Conservation (phyloP, 768 basidiomycete genomes). For the Solioccasus polychromus region DNA sequence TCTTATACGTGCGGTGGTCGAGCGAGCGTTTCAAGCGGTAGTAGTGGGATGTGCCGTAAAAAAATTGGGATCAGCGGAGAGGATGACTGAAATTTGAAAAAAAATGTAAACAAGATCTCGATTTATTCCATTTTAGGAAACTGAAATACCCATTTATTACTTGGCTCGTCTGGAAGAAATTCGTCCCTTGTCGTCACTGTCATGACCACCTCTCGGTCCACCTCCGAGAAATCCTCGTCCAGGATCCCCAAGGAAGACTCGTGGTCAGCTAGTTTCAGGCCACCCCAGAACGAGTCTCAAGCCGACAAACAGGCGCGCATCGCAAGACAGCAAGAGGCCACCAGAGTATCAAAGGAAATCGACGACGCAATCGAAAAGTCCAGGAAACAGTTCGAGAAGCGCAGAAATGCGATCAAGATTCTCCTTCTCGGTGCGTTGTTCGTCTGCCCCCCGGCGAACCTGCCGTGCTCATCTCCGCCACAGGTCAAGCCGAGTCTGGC, state of each 20-base stretch:
- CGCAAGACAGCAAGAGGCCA: constrained; percentile 21
- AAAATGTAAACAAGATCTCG: no score
- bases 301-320: constrained; percentile 10
- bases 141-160: neutral
- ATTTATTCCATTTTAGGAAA: neutral
- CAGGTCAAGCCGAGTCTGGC: constrained; percentile 32
- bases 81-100: no score
- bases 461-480: neutral
- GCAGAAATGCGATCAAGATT: constrained; percentile 29
- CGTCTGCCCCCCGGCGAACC: rapidly evolving
- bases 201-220: constrained; percentile 2
- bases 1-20: no score
- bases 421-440: constrained; percentile 23
- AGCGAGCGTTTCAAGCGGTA: no score
- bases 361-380: constrained; percentile 29
- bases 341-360: constrained; percentile 24
- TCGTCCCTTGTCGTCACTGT: neutral
- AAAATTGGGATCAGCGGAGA: no score
- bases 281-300: constrained; percentile 10
- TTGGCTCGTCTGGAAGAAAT: neutral
- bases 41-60: no score
- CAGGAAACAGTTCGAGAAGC: constrained; percentile 16
- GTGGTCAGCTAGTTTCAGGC: constrained; percentile 25
- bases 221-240: neutral
- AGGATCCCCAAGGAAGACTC: constrained; percentile 8